Evolutionary conservation across 1,139 yeast species (phyloP).

Genomic region (Pichia kudriavzevii): DNA sequence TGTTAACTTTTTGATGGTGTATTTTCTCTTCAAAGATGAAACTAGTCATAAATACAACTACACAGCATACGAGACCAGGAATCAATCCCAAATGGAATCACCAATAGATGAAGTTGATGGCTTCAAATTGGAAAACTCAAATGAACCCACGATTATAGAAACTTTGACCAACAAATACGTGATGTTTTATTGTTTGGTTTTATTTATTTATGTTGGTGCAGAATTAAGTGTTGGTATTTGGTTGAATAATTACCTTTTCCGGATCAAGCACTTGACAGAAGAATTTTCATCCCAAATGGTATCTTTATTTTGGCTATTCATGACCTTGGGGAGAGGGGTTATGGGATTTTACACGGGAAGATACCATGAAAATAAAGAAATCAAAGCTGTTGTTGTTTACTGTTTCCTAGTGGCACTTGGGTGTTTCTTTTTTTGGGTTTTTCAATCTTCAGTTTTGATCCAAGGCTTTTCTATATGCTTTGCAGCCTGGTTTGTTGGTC

Average conservation of each 20-base stretch:
- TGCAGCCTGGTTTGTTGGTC: constrained; percentile 69
- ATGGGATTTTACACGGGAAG: constrained; percentile 57
- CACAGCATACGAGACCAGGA: constrained; percentile 18
- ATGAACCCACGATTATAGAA: constrained; percentile 26
- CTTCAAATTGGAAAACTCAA: constrained; percentile 7
- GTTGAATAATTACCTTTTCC: constrained; percentile 50
- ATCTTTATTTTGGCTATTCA: constrained; percentile 57
- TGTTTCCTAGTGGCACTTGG: constrained; percentile 23
- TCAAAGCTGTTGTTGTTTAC: constrained; percentile 40
- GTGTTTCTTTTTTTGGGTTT: constrained; percentile 19
- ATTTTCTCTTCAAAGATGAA: constrained; percentile 40
- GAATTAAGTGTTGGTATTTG: constrained; percentile 67
- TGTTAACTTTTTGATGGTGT: constrained; percentile 21
- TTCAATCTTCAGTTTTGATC: constrained; percentile 11
- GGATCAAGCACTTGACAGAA: constrained; percentile 41
- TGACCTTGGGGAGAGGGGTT: constrained; percentile 52
- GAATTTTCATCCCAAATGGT: constrained; percentile 50
- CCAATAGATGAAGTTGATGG: constrained; percentile 11
- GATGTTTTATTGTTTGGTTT: constrained; percentile 39
- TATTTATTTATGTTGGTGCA: constrained; percentile 59
- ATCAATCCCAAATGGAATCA: too few species aligned
- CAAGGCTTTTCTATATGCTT: constrained; percentile 39
- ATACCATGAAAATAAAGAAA: constrained; percentile 40
- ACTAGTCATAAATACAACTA: constrained; percentile 49
- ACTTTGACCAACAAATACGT: constrained; percentile 39